Conservation (phyloP, 768 basidiomycete species). For the Kwoniella europaea region DNA sequence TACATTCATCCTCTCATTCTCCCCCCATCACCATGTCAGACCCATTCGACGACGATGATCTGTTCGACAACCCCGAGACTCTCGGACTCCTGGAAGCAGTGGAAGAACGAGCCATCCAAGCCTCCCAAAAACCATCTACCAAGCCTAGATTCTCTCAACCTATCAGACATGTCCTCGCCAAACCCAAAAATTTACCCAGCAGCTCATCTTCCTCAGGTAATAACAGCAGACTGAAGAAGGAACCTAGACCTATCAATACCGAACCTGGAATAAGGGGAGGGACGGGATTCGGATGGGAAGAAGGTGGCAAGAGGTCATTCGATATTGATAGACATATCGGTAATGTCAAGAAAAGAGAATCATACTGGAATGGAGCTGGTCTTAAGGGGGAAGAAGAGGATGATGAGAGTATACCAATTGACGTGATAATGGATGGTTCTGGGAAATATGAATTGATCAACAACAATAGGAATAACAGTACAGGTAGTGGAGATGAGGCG, state of each 20-base stretch:
- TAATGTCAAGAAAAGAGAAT: constrained; percentile 31
- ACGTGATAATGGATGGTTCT: constrained; percentile 23
- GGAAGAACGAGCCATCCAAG: constrained; percentile 32
- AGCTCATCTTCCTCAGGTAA: constrained; percentile 12
- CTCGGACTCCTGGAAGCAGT: constrained; percentile 32
- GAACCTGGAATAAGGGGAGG: constrained; percentile 31
- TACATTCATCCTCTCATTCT: neutral
- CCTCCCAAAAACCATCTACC: constrained; percentile 26
- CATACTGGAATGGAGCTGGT: constrained; percentile 27
- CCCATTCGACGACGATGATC: constrained; percentile 39
- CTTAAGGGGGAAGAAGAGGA: constrained; percentile 12
- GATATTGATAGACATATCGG: constrained; percentile 40
- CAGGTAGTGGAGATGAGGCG: constrained; percentile 13
- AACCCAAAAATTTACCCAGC: constrained; percentile 26
- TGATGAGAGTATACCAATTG: constrained; percentile 20
- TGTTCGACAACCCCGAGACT: constrained; percentile 38
- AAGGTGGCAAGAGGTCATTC: constrained; percentile 41
- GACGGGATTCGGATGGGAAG: constrained; percentile 47
- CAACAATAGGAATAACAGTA: neutral
- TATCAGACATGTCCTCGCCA: constrained; percentile 41
- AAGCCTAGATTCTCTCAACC: constrained; percentile 13
- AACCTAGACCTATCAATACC: constrained; percentile 45
- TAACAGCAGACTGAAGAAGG: constrained; percentile 11
- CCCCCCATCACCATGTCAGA: constrained; percentile 21
- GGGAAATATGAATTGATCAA: constrained; percentile 20